Evolutionary conservation across 495 filamentous ascomycete genomes (phyloP), one percentile per base, ranked within the genome.

Genomic region (Tuber melanosporum): DNA sequence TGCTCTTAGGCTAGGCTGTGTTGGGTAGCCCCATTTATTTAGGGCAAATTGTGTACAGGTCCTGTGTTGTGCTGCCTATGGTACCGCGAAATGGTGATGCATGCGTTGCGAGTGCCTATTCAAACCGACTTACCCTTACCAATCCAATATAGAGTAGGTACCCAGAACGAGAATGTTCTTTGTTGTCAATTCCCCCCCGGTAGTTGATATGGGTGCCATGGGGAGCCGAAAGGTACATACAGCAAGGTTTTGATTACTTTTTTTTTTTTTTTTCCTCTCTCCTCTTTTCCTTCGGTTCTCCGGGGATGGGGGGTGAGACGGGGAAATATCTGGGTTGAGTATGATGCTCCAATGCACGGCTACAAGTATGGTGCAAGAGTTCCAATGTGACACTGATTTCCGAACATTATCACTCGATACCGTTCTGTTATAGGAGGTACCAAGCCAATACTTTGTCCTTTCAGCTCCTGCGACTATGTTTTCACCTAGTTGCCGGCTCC

Each of bases 101-200:
- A 32, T 66, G 12, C 22, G n/a, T 57, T 57, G 12, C n/a, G n/a
- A 57, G 52, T 57, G 52, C 52, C n/a, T 57, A 26, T 57, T 57
- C 52, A 57, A 57, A 57, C 26, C 26, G 32, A 66, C n/a, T 32
- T n/a, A 66, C 57, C 26, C 57, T 66, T 26, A 66, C 57, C 57
- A n/a, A 66, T 32, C 57, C 26, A 32, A 66, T 66, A 66, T 66
- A 66, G 57, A 66, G 57, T 32, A 66, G 57, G 57, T n/a, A 66
- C 26, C 57, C 26, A 66, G 26, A 32, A 66, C n/a, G 26, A 66
- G 57, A 66, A 32, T 66, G 57, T 32, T 66, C 57, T 66, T 66
- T 66, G 57, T 66, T 32, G 57, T 66, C 57, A 66, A 66, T 41
- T 41, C 39, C 26, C 26, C 57, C 57, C 57, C 57, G 57, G 57